Base-by-base conservation (phyloP, 2,329 filamentous ascomycete genomes). In the Hypoxylon sp. region DNA sequence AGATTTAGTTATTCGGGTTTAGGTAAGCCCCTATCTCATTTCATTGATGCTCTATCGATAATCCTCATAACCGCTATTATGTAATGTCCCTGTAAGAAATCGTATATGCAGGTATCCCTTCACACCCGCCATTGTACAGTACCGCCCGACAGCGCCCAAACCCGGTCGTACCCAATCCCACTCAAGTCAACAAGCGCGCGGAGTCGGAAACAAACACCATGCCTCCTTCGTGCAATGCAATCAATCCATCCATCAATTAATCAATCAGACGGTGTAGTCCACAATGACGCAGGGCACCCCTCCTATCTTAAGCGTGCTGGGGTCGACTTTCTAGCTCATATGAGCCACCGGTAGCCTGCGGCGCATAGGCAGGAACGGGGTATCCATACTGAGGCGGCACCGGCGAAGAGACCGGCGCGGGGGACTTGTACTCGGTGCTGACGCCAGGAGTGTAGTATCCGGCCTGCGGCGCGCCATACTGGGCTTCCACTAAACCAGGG, bases 361-460 rank as follows among this genome's bases (percentile, higher is more conserved):
- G 69, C 8, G 37, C 57, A 13, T 64, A 60, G n/a, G 11, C 42
- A 4, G 47, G 17, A 11, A 54, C 9, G 22, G 48, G 4, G 52
- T 42, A 37, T 4, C 53, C 59, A 50, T 66, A 63, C 13, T 48
- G 53, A 10, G 48, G 33, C 5, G 67, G 53, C 3, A 59, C 35
- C 53, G 57, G 17, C 29, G 52, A 31, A 8, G 52, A 31, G n/a
- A 62, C 24, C 22, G 65, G 51, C 19, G 66, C 39, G 29, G 63
- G 46, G 19, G 67, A 51, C 66, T 73, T 73, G 59, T 74, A 74
- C 59, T 72, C 72, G 61, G 72, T 71, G 54, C 29, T 61, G 31
- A 26, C 53, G 66, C 33, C 33, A 35, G 51, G 29, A 55, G 62
- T 44, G 61, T 67, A 71, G 54, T 54, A 60, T 10, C 64, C 58